Evolutionary conservation across 192 early-diverging fungal genomes (phyloP), one percentile per base, ranked within the genome.

Genomic region (Coemansia sp.): DNA sequence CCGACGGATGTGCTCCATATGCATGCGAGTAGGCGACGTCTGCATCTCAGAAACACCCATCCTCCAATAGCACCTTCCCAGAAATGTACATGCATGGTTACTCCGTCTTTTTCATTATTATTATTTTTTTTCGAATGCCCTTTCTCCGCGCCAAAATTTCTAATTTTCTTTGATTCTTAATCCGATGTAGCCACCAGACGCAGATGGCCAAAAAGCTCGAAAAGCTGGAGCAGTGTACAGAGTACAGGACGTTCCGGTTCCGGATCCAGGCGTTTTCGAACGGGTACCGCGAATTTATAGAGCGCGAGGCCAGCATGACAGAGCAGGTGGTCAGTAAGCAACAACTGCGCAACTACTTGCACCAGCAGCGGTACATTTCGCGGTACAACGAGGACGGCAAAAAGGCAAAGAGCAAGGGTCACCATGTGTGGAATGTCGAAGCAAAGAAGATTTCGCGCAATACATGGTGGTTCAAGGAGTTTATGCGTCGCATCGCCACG

Each of bases 191-290:
- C 40, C 91, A 92, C 59, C 91, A 92, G 79, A 91, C 91, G 36
- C 84, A 89, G 46, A 92, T 91, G 88, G 91, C 91, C 15, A 92
- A 92, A 63, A 91, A 91, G 74, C 88, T 92, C 79, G 87, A 90
- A 55, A 88, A 90, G 47, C 84, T 91, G 20, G 88, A 88, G 66
- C 87, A 90, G 63, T 90, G 87, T n/a, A 82, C 86, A 24, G 90
- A 91, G 47, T 93, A 90, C 74, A 80, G 88, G n/a, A 87, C 91
- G n/a, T 93, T 93, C 82, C 89, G 92, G 57, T 93, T 93, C 76
- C 89, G 92, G n/a, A 93, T 93, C 73, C 90, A 90, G 75, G 87
- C 92, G 11, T 93, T 93, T 63, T 90, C 88, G 36, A 93, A 93
- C 66, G 90, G 91, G 0, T 93, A 89, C 70, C 87, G 88, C 63